Evolutionary conservation across 768 basidiomycete species (phyloP).

Genomic region (Podaxis sp.): DNA sequence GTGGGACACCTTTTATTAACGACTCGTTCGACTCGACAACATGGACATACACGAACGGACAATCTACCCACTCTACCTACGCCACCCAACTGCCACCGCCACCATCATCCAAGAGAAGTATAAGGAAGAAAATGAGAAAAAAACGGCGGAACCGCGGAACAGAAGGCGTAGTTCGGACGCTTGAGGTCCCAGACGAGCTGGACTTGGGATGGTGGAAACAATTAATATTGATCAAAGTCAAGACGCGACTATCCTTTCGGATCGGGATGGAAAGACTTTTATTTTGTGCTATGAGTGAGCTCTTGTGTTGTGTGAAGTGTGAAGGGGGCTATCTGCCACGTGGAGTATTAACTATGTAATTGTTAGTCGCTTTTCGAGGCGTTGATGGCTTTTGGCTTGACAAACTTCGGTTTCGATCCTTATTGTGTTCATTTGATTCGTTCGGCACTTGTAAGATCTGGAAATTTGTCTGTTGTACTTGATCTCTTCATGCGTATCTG

Average conservation of each 20-base stretch:
- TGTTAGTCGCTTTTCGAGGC: no score
- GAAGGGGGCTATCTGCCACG: no score
- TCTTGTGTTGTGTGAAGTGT: background rate
- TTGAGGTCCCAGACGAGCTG: constrained; percentile 64
- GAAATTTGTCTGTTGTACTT: no score
- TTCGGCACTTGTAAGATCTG: no score
- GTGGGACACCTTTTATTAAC: background rate
- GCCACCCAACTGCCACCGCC: background rate
- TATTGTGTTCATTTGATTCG: no score
- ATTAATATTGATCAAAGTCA: constrained; percentile 80
- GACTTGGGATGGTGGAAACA: constrained; percentile 66
- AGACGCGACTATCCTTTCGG: constrained; percentile 69
- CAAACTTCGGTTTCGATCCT: no score
- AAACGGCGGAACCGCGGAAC: constrained; percentile 20
- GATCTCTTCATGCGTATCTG: no score
- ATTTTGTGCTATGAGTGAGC: constrained; percentile 64
- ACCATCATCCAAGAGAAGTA: constrained; percentile 11
- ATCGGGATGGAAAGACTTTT: constrained; percentile 68
- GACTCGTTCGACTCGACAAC: background rate
- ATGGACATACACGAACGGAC: background rate
- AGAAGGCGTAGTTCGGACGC: constrained; percentile 54
- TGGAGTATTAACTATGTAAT: no score
- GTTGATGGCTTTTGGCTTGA: no score
- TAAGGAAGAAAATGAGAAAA: constrained; percentile 18
- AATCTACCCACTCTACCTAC: background rate